Base-by-base conservation (phyloP, 495 filamentous ascomycete genomes). In the Hyaloscypha hepaticicola region DNA sequence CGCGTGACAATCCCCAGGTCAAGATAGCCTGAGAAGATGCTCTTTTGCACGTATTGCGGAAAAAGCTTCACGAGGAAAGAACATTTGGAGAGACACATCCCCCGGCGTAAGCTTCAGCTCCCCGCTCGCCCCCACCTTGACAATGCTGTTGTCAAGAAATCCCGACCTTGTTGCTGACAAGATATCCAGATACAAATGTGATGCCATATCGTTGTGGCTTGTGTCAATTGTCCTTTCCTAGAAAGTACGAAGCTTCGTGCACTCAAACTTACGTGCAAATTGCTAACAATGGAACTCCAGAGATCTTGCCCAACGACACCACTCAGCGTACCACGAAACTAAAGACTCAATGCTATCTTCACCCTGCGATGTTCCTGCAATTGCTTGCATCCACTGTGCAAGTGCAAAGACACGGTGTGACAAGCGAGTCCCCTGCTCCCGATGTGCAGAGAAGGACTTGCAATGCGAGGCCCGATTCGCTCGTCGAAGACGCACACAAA, bases 351-450 rank as follows among this genome's bases (percentile, higher is more conserved):
- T 77, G 72, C 74, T 78, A 71, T 6, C 50, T 8, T 75, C 1
- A 65, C 70, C 79, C 0, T 79, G 78, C 6, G 72, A 75, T 5
- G 55, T 77, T 8, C 72, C 75, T 14, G 72, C 74, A 0, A 87
- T 87, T 63, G 83, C 85, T 9, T 87, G 85, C 72, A 75, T 77
- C 21, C 81, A 81, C 69, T 87, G 85, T 68, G 82, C 84, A 21
- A 84, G 77, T 66, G 84, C 85, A 25, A 87, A 87, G 74, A 87
- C 85, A 5, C 84, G 82, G n/a, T 90, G 87, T 69, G 87, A 90
- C 69, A 88, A 88, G 73, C 78, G 78, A 72, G 79, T 85, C 12
- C 86, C 86, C 11, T 88, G 85, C 70, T 78, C 78, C 49, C 76
- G 85, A 63, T 88, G 85, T 69, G 71, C 78, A 1, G 80, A 81